A percentile compares a stretch with the other conserved stretches of the same genome.
Conservation (phyloP, 306 rosid species). For the Vigna trinervia region DNA sequence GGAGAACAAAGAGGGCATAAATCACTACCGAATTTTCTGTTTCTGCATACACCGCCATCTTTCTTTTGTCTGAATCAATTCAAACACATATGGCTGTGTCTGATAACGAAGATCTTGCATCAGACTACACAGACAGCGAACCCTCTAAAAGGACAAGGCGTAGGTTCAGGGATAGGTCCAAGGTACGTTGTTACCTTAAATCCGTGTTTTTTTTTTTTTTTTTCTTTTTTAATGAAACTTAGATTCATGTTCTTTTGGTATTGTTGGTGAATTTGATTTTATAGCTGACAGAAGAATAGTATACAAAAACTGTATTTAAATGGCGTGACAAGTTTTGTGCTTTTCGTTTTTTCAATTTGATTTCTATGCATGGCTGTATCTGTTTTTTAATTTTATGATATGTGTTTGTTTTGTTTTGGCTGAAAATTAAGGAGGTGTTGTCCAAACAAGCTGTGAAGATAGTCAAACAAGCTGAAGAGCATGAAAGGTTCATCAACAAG, state of each 20-base stretch:
- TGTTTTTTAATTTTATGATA: slow-evolving; percentile 18
- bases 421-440: slow-evolving; percentile 71
- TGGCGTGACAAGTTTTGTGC: neutral
- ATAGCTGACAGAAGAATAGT: neutral
- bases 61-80: neutral
- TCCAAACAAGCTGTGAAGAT: slow-evolving; percentile 83
- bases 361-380: slow-evolving; percentile 33
- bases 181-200: slow-evolving; percentile 48
- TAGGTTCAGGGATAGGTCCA: slow-evolving; percentile 71
- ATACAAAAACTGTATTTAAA: neutral
- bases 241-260: neutral
- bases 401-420: slow-evolving; percentile 56
- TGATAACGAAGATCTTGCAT: slow-evolving; percentile 51
- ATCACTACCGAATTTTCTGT: neutral
- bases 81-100: slow-evolving; percentile 47
- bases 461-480: slow-evolving; percentile 90
- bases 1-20: neutral
- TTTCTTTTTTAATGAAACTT: neutral
- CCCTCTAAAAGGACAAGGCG: slow-evolving; percentile 57
- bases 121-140: slow-evolving; percentile 56
- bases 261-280: neutral
- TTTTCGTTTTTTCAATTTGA: neutral
- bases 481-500: slow-evolving; percentile 85
- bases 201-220: neutral
- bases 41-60: neutral